A percentile compares a stretch with the other conserved stretches of the same genome.
Evolutionary conservation across 345 rosid genomes (phyloP).

Genomic region (Salix brachista): DNA sequence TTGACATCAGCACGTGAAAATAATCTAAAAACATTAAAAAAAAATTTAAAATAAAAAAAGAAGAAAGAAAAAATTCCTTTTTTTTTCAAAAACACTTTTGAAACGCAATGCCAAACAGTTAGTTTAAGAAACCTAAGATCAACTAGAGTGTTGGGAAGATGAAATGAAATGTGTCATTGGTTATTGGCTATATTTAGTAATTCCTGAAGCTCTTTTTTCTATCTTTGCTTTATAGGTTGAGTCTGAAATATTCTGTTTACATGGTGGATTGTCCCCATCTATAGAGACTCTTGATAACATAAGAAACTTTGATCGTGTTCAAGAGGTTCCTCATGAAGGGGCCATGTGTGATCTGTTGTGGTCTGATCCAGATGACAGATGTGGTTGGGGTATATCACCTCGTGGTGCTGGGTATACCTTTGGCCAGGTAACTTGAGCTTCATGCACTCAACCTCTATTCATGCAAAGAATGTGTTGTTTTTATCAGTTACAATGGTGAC

Average conservation of each 20-base stretch:
- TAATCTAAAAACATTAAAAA: no score
- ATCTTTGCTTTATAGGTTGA: slow-evolving; percentile 57
- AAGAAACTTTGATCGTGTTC: slow-evolving; percentile 85
- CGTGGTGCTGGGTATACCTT: slow-evolving; percentile 96
- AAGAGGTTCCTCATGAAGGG: slow-evolving; percentile 98
- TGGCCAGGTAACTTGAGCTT: slow-evolving; percentile 66
- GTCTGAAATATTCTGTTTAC: slow-evolving; percentile 89
- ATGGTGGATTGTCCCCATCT: slow-evolving; percentile 92
- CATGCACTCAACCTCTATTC: not conserved
- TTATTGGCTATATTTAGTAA: not conserved
- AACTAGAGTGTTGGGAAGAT: not conserved
- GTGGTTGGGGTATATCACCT: slow-evolving; percentile 97
- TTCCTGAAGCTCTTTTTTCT: not conserved
- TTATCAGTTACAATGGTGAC: not conserved
- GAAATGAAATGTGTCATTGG: not conserved
- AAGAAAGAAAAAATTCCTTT: no score
- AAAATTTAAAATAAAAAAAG: no score
- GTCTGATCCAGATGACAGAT: slow-evolving; percentile 94
- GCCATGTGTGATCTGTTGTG: slow-evolving; percentile 97
- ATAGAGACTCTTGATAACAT: slow-evolving; percentile 89
- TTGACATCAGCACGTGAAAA: no score
- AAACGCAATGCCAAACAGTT: no score
- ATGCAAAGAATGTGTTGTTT: not conserved
- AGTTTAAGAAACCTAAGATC: not conserved
- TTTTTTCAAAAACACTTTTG: no score